Conservation (phyloP, 345 rosid species). For the Limnanthes douglasii region DNA sequence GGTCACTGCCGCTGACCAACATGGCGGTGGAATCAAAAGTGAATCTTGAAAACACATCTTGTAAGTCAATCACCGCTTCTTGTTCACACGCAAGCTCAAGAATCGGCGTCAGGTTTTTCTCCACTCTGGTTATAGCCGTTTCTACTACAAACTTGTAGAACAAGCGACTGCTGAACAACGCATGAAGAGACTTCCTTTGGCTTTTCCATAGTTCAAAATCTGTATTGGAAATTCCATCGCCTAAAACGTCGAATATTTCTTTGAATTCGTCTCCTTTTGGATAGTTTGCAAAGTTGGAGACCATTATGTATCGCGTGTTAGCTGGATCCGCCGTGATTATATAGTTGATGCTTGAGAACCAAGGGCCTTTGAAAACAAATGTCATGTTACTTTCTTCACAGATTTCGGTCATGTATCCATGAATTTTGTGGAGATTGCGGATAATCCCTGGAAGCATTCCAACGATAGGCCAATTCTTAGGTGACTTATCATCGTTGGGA, state of each 20-base stretch:
- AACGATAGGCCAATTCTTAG: slow-evolving; percentile 14
- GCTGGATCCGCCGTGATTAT: slow-evolving; percentile 18
- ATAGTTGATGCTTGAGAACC: slow-evolving; percentile 9
- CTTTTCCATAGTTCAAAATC: slow-evolving; percentile 21
- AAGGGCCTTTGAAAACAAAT: slow-evolving; percentile 10
- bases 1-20: slow-evolving; percentile 31
- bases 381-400: slow-evolving; percentile 13
- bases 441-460: slow-evolving; percentile 17
- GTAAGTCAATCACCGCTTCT: slow-evolving; percentile 14
- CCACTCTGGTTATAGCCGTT: slow-evolving; percentile 8
- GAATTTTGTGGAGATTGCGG: slow-evolving; percentile 11
- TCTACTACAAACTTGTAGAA: slow-evolving; percentile 14
- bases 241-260: slow-evolving; percentile 17
- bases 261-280: slow-evolving; percentile 21
- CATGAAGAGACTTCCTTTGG: slow-evolving; percentile 17
- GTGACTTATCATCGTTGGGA: too few species aligned
- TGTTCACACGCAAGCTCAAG: slow-evolving; percentile 17
- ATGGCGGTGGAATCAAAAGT: slow-evolving; percentile 29
- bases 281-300: slow-evolving; percentile 16
- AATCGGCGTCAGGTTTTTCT: slow-evolving; percentile 17
- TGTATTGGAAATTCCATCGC: slow-evolving; percentile 25
- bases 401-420: slow-evolving; percentile 11
- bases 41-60: slow-evolving; percentile 26
- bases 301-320: slow-evolving; percentile 21
- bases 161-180: slow-evolving; percentile 7